Percentiles rank a stretch among this genome's conserved stretches.
Evolutionary conservation across 139 green algal genomes (phyloP).

Genomic region (Chlamydomonas incerta): DNA sequence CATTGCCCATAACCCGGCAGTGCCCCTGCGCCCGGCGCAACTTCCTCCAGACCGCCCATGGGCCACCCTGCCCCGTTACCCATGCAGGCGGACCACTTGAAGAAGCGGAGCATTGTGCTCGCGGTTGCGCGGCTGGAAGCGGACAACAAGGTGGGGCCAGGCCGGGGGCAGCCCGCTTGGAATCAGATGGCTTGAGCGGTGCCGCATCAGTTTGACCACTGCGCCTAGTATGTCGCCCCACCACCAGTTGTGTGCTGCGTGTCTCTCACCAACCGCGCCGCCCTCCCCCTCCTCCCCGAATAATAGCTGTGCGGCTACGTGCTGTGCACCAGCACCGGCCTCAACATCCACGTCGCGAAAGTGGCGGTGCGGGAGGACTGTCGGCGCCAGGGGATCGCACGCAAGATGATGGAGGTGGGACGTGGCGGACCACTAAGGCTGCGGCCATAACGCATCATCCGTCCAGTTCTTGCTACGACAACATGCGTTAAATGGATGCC

Average conservation of each 20-base stretch:
- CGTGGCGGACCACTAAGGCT: too few species aligned
- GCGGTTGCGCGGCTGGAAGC: neutral
- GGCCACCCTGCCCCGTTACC: too few species aligned
- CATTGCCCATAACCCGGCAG: too few species aligned
- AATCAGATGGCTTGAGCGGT: too few species aligned
- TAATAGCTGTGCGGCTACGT: slow-evolving; percentile 28
- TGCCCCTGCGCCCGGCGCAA: too few species aligned
- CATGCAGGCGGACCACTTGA: neutral
- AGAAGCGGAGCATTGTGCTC: slow-evolving; percentile 3
- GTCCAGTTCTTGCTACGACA: too few species aligned
- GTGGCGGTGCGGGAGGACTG: slow-evolving; percentile 24
- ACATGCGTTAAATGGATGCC: too few species aligned
- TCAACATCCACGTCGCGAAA: slow-evolving; percentile 41
- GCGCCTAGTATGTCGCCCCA: too few species aligned
- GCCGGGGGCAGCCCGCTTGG: too few species aligned
- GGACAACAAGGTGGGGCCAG: slow-evolving; percentile 1
- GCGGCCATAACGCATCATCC: too few species aligned
- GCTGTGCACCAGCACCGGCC: slow-evolving; percentile 22
- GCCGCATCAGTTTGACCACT: too few species aligned
- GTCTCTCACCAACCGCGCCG: neutral
- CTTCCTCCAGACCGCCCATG: too few species aligned
- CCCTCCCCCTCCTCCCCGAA: neutral
- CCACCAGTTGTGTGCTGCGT: neutral
- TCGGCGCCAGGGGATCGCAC: slow-evolving; percentile 10
- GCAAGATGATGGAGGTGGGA: slow-evolving; percentile 17